Evolutionary conservation across 257 asterid species (phyloP).

Genomic region (Capsicum baccatum): DNA sequence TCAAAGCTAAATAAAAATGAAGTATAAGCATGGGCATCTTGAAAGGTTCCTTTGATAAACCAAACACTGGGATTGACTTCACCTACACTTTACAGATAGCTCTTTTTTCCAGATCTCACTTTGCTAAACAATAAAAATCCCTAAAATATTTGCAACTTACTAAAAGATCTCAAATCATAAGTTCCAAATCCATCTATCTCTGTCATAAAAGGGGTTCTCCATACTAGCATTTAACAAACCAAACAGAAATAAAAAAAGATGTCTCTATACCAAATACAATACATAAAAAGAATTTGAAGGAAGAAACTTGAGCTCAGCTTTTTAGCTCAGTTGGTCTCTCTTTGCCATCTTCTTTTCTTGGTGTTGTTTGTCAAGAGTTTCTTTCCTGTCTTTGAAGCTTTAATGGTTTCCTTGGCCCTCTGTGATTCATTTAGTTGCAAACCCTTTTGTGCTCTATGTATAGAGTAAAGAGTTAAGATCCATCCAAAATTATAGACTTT

Average conservation of each 20-base stretch:
- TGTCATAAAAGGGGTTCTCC: not conserved
- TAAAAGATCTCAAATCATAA: not conserved
- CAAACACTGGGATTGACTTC: not conserved
- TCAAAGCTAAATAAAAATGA: slow-evolving; percentile 10
- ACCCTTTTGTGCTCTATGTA: not conserved
- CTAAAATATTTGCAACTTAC: not conserved
- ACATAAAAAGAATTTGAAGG: not conserved
- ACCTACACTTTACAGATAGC: not conserved
- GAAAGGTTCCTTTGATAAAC: not conserved
- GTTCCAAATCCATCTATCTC: not conserved
- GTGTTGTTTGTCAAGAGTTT: not conserved
- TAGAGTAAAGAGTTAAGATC: not conserved
- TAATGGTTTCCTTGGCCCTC: not conserved
- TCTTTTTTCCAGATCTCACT: not conserved
- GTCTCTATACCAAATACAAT: not conserved
- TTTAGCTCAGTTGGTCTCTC: not conserved
- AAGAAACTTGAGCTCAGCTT: not conserved
- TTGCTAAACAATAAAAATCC: not conserved
- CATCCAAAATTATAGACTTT: not conserved
- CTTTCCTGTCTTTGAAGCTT: not conserved
- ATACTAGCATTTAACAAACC: not conserved
- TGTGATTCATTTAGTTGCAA: not conserved
- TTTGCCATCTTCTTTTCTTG: not conserved
- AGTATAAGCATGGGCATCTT: not conserved
- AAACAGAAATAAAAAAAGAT: not conserved